These are phyloP conservation scores for Deinandra increscens DNA, from an alignment of 129 eudicot genomes.

Conservation along the genomic window DNA sequence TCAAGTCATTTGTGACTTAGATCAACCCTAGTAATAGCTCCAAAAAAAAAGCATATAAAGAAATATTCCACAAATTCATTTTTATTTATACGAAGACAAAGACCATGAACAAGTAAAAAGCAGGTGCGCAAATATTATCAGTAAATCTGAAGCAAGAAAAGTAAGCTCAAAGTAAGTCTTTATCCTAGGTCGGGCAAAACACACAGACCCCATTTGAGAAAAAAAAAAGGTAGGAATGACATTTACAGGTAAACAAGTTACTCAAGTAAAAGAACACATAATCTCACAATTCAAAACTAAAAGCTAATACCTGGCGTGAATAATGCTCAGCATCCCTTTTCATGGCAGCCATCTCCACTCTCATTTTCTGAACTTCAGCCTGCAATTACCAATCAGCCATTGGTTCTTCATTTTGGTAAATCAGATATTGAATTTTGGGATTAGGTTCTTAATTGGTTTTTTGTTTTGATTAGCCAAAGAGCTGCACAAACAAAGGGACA, in stretches of 20 bases:
- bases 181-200: background rate
- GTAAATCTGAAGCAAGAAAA: background rate
- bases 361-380: constrained; percentile 95
- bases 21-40: background rate
- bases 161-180: background rate
- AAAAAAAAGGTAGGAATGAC: background rate
- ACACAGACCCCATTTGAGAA: background rate
- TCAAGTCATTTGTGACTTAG: background rate
- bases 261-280: background rate
- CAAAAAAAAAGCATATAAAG: background rate
- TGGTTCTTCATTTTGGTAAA: constrained; percentile 12
- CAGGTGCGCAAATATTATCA: background rate
- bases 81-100: background rate
- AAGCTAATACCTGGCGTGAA: constrained; percentile 74
- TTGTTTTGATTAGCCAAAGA: background rate
- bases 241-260: background rate
- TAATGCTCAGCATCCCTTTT: constrained; percentile 99
- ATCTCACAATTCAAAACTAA: constrained; percentile 13
- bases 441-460: background rate
- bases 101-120: background rate
- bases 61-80: background rate
- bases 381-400: constrained; percentile 25
- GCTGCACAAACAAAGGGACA: background rate
- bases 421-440: constrained; percentile 9
- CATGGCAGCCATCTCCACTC: constrained; percentile 98